Conservation (phyloP, 345 rosid genomes). For the Syzygium aromaticum region DNA sequence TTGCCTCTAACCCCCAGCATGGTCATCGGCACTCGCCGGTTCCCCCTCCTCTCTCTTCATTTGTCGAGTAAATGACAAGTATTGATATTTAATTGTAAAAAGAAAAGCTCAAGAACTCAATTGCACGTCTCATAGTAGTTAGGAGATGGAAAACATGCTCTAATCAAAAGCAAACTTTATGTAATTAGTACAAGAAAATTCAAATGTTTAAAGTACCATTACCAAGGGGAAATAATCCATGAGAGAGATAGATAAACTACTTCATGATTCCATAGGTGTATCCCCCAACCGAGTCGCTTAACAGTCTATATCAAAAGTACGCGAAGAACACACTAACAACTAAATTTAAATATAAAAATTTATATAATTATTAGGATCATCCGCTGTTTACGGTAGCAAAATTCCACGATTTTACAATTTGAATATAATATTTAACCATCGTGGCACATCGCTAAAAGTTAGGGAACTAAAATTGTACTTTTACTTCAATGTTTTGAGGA, state of each 20-base stretch:
- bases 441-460: background rate
- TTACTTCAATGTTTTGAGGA: background rate
- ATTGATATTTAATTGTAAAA: background rate
- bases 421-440: background rate
- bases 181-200: background rate
- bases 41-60: background rate
- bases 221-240: background rate
- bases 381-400: background rate
- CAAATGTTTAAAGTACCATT: background rate
- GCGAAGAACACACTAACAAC: background rate
- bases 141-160: background rate
- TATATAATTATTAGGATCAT: background rate
- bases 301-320: background rate
- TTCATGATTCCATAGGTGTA: background rate
- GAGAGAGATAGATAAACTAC: background rate
- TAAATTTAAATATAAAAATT: background rate
- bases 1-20: background rate
- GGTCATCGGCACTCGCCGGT: background rate
- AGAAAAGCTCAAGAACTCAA: background rate
- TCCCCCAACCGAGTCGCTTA: background rate
- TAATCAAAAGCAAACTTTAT: background rate
- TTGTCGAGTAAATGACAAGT: background rate
- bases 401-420: background rate
- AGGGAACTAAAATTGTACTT: background rate
- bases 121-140: background rate